Percentiles rank a stretch among this genome's conserved stretches.
Evolutionary conservation across 768 basidiomycete genomes (phyloP).

Genomic region (Boletus sp.): DNA sequence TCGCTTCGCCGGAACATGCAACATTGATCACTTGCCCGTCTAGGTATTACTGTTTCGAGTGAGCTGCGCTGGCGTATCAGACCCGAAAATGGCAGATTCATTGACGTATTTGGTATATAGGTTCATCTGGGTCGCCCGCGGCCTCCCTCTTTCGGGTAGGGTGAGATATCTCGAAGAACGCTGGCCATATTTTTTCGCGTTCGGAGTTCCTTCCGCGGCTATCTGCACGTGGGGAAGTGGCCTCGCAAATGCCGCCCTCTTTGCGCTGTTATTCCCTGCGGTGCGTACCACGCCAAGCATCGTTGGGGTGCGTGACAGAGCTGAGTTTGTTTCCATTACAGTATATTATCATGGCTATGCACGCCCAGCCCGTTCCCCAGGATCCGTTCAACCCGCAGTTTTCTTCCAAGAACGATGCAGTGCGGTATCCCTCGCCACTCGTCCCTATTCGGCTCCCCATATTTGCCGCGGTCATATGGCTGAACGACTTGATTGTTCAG

Average conservation of each 20-base stretch:
- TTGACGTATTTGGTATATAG: conserved; percentile 36
- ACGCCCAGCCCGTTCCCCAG: conserved; percentile 67
- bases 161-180: conserved; percentile 80
- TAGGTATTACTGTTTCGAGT: conserved; percentile 94
- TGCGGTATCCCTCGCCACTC: conserved; percentile 71
- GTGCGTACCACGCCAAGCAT: conserved; percentile 42
- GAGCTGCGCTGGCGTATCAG: conserved; percentile 22
- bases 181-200: conserved; percentile 87
- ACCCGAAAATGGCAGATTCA: background rate
- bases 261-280: conserved; percentile 78
- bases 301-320: conserved; percentile 1
- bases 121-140: conserved; percentile 77
- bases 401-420: conserved; percentile 34
- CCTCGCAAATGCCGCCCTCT: conserved; percentile 78
- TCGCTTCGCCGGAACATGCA: background rate
- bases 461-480: conserved; percentile 68
- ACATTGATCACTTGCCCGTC: background rate
- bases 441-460: conserved; percentile 79
- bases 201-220: conserved; percentile 74
- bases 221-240: conserved; percentile 72
- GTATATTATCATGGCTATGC: conserved; percentile 85
- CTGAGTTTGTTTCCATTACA: conserved; percentile 28
- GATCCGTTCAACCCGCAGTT: conserved; percentile 71
- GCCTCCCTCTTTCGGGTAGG: conserved; percentile 63
- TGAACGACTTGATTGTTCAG: conserved; percentile 70